These are phyloP conservation scores for Trametes meyenii DNA, from an alignment of 768 basidiomycete genomes.

Conservation along the genomic window DNA sequence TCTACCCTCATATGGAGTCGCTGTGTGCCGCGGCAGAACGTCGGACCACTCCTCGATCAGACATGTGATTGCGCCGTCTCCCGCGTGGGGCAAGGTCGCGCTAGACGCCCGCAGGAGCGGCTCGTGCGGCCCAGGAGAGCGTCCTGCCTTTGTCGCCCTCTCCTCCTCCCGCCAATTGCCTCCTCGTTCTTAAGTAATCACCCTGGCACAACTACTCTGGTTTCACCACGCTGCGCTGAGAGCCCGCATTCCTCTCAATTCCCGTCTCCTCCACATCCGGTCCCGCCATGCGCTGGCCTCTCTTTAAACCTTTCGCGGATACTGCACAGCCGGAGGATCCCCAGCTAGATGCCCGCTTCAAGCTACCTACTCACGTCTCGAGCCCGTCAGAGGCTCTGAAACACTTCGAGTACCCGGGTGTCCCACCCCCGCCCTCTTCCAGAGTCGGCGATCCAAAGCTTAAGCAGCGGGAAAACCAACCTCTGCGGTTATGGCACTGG, in stretches of 20 bases:
- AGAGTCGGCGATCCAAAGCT: constrained; percentile 66
- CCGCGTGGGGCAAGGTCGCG: not conserved
- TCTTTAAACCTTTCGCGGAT: constrained; percentile 6
- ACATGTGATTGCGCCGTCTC: constrained; percentile 19
- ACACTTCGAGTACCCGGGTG: constrained; percentile 69
- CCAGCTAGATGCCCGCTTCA: constrained; percentile 2
- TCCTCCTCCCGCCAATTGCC: constrained; percentile 11
- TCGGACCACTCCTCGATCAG: constrained; percentile 12
- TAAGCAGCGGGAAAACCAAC: constrained; percentile 56
- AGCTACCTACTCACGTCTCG: constrained; percentile 7
- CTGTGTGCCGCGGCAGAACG: constrained; percentile 7
- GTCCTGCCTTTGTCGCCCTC: constrained; percentile 20
- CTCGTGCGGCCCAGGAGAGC: constrained; percentile 5
- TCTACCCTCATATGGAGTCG: constrained; percentile 15
- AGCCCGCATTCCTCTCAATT: not conserved
- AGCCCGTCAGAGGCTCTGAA: constrained; percentile 34
- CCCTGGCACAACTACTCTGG: not conserved
- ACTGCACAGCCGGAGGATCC: constrained; percentile 11
- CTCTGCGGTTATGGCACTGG: constrained; percentile 66
- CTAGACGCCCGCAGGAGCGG: not conserved
- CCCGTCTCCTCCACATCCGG: not conserved
- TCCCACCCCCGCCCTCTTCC: constrained; percentile 69
- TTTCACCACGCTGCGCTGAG: not conserved
- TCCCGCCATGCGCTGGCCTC: constrained; percentile 16
- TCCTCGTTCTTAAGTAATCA: constrained; percentile 6